Conservation (phyloP, 768 basidiomycete genomes). For the Tubosaeta sp. region DNA sequence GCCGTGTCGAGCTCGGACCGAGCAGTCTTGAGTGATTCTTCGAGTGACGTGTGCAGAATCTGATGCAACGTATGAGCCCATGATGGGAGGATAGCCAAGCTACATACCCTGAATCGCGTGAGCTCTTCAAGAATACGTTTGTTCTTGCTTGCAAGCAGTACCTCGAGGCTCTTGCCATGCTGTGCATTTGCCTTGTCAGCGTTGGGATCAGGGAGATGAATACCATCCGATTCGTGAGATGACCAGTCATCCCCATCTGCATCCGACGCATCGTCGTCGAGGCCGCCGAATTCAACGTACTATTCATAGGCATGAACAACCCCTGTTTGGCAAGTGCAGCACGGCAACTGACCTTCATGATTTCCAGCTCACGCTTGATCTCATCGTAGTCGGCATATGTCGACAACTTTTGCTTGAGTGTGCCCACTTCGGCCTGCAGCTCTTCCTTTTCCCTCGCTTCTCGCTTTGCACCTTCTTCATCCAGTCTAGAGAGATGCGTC, state of each 20-base stretch:
- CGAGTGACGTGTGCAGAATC: constrained; percentile 83
- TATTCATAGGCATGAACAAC: constrained; percentile 27
- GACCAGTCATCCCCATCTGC: constrained; percentile 52
- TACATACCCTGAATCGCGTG: constrained; percentile 77
- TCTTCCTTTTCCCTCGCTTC: constrained; percentile 17
- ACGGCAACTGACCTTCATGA: constrained; percentile 77
- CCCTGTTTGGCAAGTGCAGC: background rate
- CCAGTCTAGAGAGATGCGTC: constrained; percentile 14
- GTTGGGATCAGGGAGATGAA: constrained; percentile 85
- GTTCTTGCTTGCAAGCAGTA: constrained; percentile 89
- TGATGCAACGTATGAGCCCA: constrained; percentile 25
- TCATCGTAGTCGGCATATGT: constrained; percentile 90
- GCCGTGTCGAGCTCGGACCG: constrained; percentile 56
- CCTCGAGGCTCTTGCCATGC: constrained; percentile 81
- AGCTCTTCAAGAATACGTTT: constrained; percentile 88
- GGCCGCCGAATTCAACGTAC: constrained; percentile 95
- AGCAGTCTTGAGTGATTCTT: constrained; percentile 55
- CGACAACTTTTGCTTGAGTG: constrained; percentile 63
- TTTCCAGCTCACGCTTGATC: constrained; percentile 95
- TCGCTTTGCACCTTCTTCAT: constrained; percentile 14
- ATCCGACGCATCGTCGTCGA: constrained; percentile 57
- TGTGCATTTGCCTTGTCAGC: constrained; percentile 75
- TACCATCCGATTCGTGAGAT: constrained; percentile 40
- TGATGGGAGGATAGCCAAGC: background rate
- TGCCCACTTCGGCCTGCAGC: constrained; percentile 62